Base-by-base conservation (phyloP, 176 grass and related monocot genomes). In the Typha latifolia region DNA sequence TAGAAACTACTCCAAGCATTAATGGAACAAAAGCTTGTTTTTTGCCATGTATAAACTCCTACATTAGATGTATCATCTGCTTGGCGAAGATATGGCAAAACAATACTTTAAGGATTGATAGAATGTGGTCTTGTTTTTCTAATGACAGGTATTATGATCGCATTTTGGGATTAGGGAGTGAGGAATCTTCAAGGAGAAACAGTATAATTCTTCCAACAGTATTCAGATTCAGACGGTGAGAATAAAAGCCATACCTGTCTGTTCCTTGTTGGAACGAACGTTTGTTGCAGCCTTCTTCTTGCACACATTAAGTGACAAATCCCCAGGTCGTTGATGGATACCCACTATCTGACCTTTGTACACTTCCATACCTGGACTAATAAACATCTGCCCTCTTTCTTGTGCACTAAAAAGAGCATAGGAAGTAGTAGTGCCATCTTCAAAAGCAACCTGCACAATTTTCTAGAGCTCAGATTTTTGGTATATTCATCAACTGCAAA, bases 211-310 rank as follows among this genome's bases (percentile, higher is more conserved):
- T 20, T 32, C 62, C 12, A 55, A 78, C 64, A 74, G 66, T 34
- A 79, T 63, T 13, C 1, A 73, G 34, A 55, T 31, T 59, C 68
- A 56, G 22, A 32, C 20, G 27, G 27, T 12, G 53, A 57, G 27
- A 21, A 63, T 49, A 52, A 32, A 43, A 79, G 37, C 48, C 26
- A 63, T 77, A 92, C 93, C 93, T 48, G 93, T 97, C 52, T 86
- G 84, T 83, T 97, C 93, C 67, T 97, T 92, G 88, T 97, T 97
- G 34, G 93, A 92, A 27, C 88, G 85, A 15, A 97, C 82, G 69
- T 97, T 97, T 64, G 93, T 97, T 72, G 85, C 88, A 77, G 93
- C 93, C 75, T 97, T 97, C 79, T 91, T 97, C 83, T 97, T 97
- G 85, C 88, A 97, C 52, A 97, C 93, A 34, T 97, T 97, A 83